phyloP scores from a whole-genome alignment of 306 rosid genomes.

The Styphnolobium japonicum region DNA sequence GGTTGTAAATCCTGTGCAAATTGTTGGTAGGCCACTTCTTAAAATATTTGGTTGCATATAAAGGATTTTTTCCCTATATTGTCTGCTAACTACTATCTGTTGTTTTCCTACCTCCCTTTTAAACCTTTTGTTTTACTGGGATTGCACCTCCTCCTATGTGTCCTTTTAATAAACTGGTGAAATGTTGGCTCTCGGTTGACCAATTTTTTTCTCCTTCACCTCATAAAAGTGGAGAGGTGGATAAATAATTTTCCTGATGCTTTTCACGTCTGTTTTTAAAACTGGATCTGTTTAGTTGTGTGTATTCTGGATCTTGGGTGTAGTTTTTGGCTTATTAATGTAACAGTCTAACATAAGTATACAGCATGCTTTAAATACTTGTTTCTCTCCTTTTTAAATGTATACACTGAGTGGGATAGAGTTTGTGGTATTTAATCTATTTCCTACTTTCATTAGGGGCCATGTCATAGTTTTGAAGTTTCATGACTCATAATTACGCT shows the following conservation, averaged over 20 bases:
- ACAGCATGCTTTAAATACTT: background rate
- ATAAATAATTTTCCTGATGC: background rate
- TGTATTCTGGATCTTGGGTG: constrained; percentile 5
- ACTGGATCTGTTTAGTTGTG: background rate
- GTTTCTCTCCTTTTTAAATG: background rate
- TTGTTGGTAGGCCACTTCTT: background rate
- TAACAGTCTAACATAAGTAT: background rate
- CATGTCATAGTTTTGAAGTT: background rate
- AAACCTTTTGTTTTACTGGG: background rate
- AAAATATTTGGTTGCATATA: background rate
- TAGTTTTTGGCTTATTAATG: background rate
- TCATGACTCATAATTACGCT: background rate
- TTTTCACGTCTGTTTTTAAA: background rate
- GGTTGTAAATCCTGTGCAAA: background rate
- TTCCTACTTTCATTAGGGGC: background rate
- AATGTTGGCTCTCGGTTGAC: background rate
- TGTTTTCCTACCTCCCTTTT: background rate
- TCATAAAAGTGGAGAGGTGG: background rate
- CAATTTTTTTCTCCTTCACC: background rate
- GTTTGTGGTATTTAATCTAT: constrained; percentile 5
- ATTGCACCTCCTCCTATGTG: background rate
- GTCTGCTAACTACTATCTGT: background rate
- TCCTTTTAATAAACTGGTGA: background rate
- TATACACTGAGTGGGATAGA: background rate
- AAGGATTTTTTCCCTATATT: background rate